These are phyloP conservation scores for Hypholoma sublateritium DNA, from an alignment of 768 basidiomycete genomes.

Conservation along the genomic window DNA sequence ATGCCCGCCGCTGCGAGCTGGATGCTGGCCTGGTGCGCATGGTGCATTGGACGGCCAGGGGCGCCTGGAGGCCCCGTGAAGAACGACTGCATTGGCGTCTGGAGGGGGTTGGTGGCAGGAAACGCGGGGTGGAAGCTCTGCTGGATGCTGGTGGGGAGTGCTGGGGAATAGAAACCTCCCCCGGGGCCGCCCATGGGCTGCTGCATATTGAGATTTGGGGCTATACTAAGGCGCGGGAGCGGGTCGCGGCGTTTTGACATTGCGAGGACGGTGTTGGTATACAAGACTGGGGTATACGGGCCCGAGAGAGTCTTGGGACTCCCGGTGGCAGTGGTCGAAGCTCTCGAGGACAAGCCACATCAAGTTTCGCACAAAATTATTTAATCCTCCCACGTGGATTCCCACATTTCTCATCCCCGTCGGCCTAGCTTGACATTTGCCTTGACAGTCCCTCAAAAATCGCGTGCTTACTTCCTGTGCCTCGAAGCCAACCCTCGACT, in stretches of 20 bases:
- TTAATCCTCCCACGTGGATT: conserved; percentile 14
- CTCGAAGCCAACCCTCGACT: too few relatives aligned
- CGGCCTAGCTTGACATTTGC: not conserved
- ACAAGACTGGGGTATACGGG: not conserved
- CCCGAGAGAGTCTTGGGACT: conserved; percentile 3
- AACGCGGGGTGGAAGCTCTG: conserved; percentile 58
- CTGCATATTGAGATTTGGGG: conserved; percentile 51
- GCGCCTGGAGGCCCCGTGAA: conserved; percentile 51
- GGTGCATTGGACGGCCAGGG: conserved; percentile 55
- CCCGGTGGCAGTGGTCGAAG: not conserved
- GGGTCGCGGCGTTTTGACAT: conserved; percentile 49
- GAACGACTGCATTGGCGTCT: conserved; percentile 75
- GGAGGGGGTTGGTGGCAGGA: conserved; percentile 49
- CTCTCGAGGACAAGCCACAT: conserved; percentile 5
- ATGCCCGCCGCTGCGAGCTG: conserved; percentile 64
- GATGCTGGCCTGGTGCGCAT: conserved; percentile 57
- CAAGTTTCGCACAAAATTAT: conserved; percentile 4
- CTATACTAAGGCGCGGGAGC: conserved; percentile 59
- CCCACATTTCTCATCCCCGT: conserved; percentile 7
- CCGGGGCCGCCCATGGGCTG: conserved; percentile 46
- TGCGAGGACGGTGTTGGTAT: conserved; percentile 4
- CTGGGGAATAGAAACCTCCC: conserved; percentile 59
- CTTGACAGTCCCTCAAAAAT: not conserved
- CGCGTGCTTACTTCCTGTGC: too few relatives aligned
- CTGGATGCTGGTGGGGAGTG: conserved; percentile 58